phyloP scores from a whole-genome alignment of 345 rosid species.

The Hibiscus tridactylites region DNA sequence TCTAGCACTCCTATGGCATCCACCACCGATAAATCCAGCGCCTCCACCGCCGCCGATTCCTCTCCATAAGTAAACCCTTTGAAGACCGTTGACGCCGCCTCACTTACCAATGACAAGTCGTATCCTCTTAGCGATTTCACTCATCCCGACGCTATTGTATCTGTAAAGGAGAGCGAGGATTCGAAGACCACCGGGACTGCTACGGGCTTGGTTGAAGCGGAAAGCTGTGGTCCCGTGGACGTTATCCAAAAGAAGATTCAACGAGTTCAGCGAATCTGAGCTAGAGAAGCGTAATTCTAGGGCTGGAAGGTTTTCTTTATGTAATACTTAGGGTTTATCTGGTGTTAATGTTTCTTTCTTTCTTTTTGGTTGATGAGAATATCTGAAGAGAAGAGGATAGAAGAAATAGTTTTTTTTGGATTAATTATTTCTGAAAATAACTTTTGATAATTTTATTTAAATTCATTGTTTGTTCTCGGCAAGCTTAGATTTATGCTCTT shows the following conservation, averaged over 20 bases:
- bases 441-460: neutral
- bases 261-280: slow-evolving; percentile 86
- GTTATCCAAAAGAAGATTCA: slow-evolving; percentile 69
- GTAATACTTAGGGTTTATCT: neutral
- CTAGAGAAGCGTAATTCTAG: slow-evolving; percentile 87
- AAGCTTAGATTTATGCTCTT: too few relatives aligned
- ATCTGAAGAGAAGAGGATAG: too few relatives aligned
- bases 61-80: too few relatives aligned
- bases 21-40: too few relatives aligned
- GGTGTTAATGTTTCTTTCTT: too few relatives aligned
- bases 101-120: slow-evolving; percentile 18
- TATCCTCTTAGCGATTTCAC: slow-evolving; percentile 23
- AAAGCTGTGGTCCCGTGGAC: slow-evolving; percentile 24
- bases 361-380: too few relatives aligned
- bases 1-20: too few relatives aligned
- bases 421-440: neutral
- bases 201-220: slow-evolving; percentile 18
- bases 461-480: neutral
- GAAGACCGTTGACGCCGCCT: slow-evolving; percentile 29
- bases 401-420: too few relatives aligned
- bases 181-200: slow-evolving; percentile 18
- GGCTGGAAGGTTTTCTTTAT: slow-evolving; percentile 51
- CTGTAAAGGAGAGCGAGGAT: slow-evolving; percentile 27
- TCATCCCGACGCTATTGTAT: slow-evolving; percentile 6
- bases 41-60: too few relatives aligned